phyloP scores from a whole-genome alignment of 208 protist species.

The Leishmania tropica region DNA sequence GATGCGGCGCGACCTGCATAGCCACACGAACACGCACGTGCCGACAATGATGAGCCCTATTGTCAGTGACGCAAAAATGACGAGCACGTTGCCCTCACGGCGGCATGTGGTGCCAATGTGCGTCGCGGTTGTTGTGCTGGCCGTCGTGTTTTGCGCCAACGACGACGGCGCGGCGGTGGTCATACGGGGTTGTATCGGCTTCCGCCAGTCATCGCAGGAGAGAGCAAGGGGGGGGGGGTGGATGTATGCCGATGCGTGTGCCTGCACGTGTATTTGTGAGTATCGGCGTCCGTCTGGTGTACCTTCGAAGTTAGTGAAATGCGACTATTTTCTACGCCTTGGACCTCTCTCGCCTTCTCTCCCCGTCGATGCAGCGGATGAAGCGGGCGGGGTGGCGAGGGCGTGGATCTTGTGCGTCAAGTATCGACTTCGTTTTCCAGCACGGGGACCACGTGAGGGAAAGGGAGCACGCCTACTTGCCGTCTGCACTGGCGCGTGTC shows the following conservation, averaged over 20 bases:
- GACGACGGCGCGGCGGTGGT: not conserved
- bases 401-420: not conserved
- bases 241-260: not conserved
- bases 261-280: not conserved
- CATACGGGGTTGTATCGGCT: not conserved
- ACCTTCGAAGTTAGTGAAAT: not conserved
- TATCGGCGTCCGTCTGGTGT: not conserved
- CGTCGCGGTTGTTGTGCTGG: not conserved
- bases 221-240: not conserved
- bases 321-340: not conserved
- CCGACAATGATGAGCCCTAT: constrained; percentile 38
- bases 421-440: not conserved
- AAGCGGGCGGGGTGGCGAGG: not conserved
- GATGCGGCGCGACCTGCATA: constrained; percentile 25
- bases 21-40: constrained; percentile 24
- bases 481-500: not conserved
- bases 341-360: not conserved
- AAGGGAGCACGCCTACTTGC: not conserved
- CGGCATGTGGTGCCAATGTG: constrained; percentile 34
- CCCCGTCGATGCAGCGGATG: no score
- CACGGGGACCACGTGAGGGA: not conserved
- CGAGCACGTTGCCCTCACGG: constrained; percentile 34
- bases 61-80: constrained; percentile 43
- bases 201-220: not conserved
- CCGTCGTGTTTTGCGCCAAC: not conserved